These are phyloP conservation scores for Boletus semigastroideus DNA, from an alignment of 1,284 basidiomycete species.

Conservation along the genomic window DNA sequence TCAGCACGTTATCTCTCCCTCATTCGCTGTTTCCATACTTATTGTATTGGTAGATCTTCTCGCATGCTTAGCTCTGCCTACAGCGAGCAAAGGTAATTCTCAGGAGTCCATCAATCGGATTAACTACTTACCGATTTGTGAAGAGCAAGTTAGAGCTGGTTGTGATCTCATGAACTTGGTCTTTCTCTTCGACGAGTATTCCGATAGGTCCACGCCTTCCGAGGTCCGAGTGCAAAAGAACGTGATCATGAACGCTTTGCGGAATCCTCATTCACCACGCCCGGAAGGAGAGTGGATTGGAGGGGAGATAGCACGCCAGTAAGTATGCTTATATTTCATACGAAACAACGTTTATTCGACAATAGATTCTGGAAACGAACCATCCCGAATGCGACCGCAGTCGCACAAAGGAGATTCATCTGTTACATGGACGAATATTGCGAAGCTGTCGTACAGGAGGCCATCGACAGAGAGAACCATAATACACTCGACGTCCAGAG, in stretches of 20 bases:
- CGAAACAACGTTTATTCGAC: background rate
- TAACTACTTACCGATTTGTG: too few species aligned
- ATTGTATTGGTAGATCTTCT: conserved; percentile 3
- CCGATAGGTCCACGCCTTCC: conserved; percentile 33
- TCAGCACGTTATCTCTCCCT: background rate
- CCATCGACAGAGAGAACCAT: conserved; percentile 32
- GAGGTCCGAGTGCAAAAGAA: conserved; percentile 31
- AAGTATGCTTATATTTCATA: background rate
- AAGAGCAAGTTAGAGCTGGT: conserved; percentile 10
- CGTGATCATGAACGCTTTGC: conserved; percentile 38
- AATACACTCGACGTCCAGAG: conserved; percentile 35
- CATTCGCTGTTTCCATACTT: background rate
- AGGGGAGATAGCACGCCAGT: conserved; percentile 25
- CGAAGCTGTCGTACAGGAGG: conserved; percentile 36
- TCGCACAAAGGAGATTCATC: conserved; percentile 32
- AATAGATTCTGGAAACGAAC: conserved; percentile 18
- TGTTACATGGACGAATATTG: conserved; percentile 34
- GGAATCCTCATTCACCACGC: conserved; percentile 17
- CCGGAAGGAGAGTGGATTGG: conserved; percentile 21
- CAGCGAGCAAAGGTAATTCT: conserved; percentile 3
- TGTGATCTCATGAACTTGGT: conserved; percentile 45
- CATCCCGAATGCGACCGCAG: conserved; percentile 3
- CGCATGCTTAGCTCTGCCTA: conserved; percentile 3
- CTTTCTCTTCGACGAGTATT: conserved; percentile 43
- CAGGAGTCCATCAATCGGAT: too few species aligned